Evolutionary conservation across 2,329 filamentous ascomycete species (phyloP), one percentile per base, ranked within the genome.

Genomic region (Aspergillus sp.): DNA sequence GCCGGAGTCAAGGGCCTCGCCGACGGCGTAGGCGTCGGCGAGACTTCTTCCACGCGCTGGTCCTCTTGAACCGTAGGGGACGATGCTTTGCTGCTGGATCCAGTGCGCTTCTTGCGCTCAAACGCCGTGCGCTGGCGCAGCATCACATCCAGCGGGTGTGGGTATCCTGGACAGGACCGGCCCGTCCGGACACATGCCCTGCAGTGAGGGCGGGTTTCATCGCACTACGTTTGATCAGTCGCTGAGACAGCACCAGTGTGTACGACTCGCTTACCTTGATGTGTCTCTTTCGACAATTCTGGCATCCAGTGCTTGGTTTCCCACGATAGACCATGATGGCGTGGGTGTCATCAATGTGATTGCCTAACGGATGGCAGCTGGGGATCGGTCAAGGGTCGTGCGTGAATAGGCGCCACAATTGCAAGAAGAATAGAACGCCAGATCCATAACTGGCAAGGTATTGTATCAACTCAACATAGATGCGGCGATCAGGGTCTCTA

Each of bases 191-290:
- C 48, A 52, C 66, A 68, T 31, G 63, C 62, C 44, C 48, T 61
- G 50, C 66, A 68, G 31, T 64, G 57, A 16, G 66, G 66, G 20
- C 63, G 64, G 14, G 63, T 54, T 52, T 67, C 66, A 58, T 68
- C 66, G 45, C 66, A 68, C 65, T 68, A 29, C 3, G 23, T 20
- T 4, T 11, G 38, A 34, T 58, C 16, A 58, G 45, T 32, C 10
- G 29, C 3, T 7, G 11, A 13, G 3, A 13, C 38, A 11, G n/a
- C 29, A 6, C 11, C 20, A 2, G 5, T 11, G 14, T 11, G 42
- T 23, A 9, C 9, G 21, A 16, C 5, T 19, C 5, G 16, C 20
- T 9, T 57, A 66, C 65, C 60, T 68, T 68, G 47, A 69, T 69
- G 47, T 58, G 65, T 38, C 66, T 57, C 19, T 55, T 54, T 23